Percentiles rank a stretch among this genome's conserved stretches.
These are phyloP conservation scores for Metschnikowia anglica DNA, from an alignment of 805 yeast species.

Conservation along the genomic window DNA sequence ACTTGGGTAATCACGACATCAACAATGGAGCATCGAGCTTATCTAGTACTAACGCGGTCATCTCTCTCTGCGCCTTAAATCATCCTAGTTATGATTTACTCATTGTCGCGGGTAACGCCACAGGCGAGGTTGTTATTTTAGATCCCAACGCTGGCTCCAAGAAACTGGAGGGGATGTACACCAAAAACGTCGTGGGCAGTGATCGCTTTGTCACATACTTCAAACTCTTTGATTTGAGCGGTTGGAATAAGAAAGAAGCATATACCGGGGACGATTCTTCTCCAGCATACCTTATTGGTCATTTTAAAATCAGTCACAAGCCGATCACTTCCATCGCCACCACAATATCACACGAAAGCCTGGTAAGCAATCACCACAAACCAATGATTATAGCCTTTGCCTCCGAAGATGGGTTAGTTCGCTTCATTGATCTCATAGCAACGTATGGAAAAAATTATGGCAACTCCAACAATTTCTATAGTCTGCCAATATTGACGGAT, in stretches of 20 bases:
- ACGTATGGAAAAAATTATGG: conserved; percentile 33
- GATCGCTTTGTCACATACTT: conserved; percentile 39
- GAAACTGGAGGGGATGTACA: conserved; percentile 10
- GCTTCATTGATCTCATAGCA: conserved; percentile 51
- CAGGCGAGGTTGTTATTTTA: conserved; percentile 20
- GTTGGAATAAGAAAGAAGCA: conserved; percentile 18
- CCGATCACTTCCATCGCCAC: conserved; percentile 52
- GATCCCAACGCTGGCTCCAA: conserved; percentile 17
- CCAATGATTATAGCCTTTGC: conserved; percentile 52
- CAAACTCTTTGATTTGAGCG: conserved; percentile 37
- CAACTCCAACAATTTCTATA: conserved; percentile 19
- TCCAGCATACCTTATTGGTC: conserved; percentile 42
- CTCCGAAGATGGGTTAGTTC: conserved; percentile 62
- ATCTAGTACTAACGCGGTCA: conserved; percentile 27
- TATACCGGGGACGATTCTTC: conserved; percentile 1
- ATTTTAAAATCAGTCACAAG: conserved; percentile 58
- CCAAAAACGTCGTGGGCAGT: conserved; percentile 20
- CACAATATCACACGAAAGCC: conserved; percentile 25
- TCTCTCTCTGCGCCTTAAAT: conserved; percentile 24
- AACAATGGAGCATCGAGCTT: conserved; percentile 15
- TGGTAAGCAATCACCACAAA: conserved; percentile 26
- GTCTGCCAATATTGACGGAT: conserved; percentile 42
- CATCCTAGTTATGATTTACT: conserved; percentile 42
- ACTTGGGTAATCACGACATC: conserved; percentile 38
- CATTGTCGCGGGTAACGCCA: conserved; percentile 40